Evolutionary conservation across 2,329 filamentous ascomycete genomes (phyloP), one percentile per base, ranked within the genome.

Genomic region (Xylariaceae sp.): DNA sequence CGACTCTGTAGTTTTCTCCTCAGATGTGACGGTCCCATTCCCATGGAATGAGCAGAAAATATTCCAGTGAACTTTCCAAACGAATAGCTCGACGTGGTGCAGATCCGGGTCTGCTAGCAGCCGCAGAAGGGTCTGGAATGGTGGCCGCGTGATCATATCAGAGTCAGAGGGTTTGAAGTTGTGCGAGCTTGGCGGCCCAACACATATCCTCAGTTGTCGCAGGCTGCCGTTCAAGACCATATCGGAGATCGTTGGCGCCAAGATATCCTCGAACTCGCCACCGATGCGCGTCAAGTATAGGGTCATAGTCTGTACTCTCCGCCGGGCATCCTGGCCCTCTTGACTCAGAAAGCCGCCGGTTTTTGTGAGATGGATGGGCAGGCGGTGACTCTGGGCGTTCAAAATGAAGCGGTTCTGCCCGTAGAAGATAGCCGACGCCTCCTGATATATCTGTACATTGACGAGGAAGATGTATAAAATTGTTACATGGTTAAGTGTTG

Each of bases 71-170:
- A 59, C 61, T 16, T 62, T 62, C 47, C 68, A 68, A 32, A 77
- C 70, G 58, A 65, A 66, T 23, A 80, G 59, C 50, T 71, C 66
- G 11, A 72, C 74, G 35, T 58, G 68, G 41, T 74, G 65, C 29
- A 81, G 65, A 40, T 78, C 73, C 41, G 78, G 77, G 52, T 80
- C 77, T 35, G 71, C 65, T 48, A 81, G 61, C 15, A 80, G 63
- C 45, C 67, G 64, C 39, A 80, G 59, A 7, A 80, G 58, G 2
- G 71, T 68, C 50, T 62, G 72, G 63, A 68, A 70, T 13, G 68
- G 67, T 5, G 52, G 47, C 6, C 62, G 61, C 23, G 55, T 54
- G 35, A 67, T 53, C 43, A 67, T 58, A 32, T 64, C 58, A 15
- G 53, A 50, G 20, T 60, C 53, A 2, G 53, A 18, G 15, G 26